phyloP scores from a whole-genome alignment of 139 green algal species.

The Trebouxia sp. region DNA sequence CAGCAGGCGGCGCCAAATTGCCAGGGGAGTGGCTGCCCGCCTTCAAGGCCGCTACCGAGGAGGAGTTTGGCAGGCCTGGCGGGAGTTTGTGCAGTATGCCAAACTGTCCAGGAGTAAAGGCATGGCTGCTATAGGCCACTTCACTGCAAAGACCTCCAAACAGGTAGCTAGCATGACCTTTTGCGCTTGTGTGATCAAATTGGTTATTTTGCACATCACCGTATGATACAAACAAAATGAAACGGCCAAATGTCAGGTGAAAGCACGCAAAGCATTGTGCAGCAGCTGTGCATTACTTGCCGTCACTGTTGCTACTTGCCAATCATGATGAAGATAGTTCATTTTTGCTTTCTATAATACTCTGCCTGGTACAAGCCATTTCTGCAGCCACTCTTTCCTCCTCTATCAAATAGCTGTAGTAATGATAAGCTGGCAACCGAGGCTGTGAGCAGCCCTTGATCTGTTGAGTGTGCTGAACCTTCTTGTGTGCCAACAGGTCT shows the following conservation, averaged over 20 bases:
- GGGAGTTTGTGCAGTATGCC: not conserved
- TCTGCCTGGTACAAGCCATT: not conserved
- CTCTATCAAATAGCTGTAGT: not conserved
- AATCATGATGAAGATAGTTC: too few relatives aligned
- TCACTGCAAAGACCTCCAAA: not conserved
- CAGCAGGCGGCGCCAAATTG: not conserved
- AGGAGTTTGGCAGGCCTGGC: not conserved
- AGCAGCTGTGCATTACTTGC: too few relatives aligned
- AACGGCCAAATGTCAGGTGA: too few relatives aligned
- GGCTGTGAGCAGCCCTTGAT: too few relatives aligned
- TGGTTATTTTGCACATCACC: too few relatives aligned
- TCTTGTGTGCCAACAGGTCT: not conserved
- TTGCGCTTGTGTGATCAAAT: too few relatives aligned
- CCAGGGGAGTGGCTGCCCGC: constrained; percentile 1
- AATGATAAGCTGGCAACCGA: too few relatives aligned
- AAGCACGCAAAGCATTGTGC: too few relatives aligned
- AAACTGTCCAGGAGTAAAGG: not conserved
- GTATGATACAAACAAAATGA: too few relatives aligned
- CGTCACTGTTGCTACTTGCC: too few relatives aligned
- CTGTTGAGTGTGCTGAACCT: not conserved
- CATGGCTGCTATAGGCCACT: constrained; percentile 6
- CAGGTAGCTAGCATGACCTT: not conserved
- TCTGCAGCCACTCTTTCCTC: not conserved
- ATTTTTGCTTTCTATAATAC: too few relatives aligned
- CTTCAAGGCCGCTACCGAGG: constrained; percentile 28